Evolutionary conservation across 2,329 filamentous ascomycete species (phyloP), one percentile per base, ranked within the genome.

Genomic region (Arthrobotrys entomopaga): DNA sequence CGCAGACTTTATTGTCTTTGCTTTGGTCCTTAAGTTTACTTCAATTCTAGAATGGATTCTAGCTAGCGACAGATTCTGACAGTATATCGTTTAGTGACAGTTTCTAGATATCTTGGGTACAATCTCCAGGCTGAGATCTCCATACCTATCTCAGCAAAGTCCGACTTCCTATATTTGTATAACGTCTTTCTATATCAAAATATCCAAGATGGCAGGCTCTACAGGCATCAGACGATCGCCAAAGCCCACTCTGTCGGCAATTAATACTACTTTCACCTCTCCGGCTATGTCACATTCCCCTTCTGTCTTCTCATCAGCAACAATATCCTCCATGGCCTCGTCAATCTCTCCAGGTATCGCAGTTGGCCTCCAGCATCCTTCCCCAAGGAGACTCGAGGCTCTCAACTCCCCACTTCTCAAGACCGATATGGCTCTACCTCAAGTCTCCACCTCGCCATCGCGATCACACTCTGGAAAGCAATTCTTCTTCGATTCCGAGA

Each of bases 321-420:
- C 71, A 19, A 75, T 75, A 49, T 69, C 71, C 6, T 75, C 71
- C n/a, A 65, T 70, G 65, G 71, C 71, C 34, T 75, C 71, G 16
- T 75, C 71, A 3, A 20, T 69, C 34, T 70, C 71, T 26, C 71
- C 71, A n/a, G 46, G 58, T 19, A 42, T 49, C 34, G 63, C 64
- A n/a, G 40, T 61, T 19, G 29, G 29, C 10, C 71, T 75, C 42
- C 59, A 61, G 20, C 71, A 75, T 40, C 71, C 71, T 42, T 75
- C 71, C 13, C 71, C 71, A 16, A 57, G 71, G 19, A 65, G 71
- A 64, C 50, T 60, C 15, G 65, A 70, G n/a, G 71, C 71, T 43
- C 53, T 65, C 46, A 75, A 69, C 56, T 69, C 71, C 15, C 71
- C 71, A 13, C 48, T 75, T 24, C 26, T 75, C 50, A 75, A 75